phyloP scores from a whole-genome alignment of 2,329 filamentous ascomycete species.

The Biscogniauxia marginata region DNA sequence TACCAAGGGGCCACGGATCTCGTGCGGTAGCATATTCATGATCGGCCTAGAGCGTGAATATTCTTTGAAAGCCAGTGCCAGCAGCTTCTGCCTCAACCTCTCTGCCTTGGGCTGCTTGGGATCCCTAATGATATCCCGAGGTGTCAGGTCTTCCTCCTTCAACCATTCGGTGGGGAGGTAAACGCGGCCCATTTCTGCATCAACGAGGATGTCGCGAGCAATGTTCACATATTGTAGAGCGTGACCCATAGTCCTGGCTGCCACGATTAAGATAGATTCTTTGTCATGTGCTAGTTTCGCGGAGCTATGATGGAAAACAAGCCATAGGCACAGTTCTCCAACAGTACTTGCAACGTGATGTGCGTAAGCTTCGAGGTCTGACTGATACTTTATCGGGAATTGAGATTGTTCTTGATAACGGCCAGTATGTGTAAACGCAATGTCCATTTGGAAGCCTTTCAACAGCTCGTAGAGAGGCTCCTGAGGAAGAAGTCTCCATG shows the following conservation, averaged over 20 bases:
- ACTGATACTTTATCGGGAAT: constrained; percentile 58
- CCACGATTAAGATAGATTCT: constrained; percentile 46
- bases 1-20: constrained; percentile 61
- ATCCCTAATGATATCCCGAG: constrained; percentile 51
- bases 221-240: constrained; percentile 79
- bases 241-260: constrained; percentile 66
- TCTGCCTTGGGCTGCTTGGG: constrained; percentile 49
- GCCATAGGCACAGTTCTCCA: constrained; percentile 64
- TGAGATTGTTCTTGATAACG: constrained; percentile 1
- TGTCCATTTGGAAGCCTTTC: constrained; percentile 67
- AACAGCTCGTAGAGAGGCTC: constrained; percentile 63
- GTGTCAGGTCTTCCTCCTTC: constrained; percentile 51
- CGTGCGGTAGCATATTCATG: constrained; percentile 60
- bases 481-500: constrained; percentile 53
- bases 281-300: constrained; percentile 30
- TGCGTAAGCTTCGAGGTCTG: constrained; percentile 62
- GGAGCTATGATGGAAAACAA: constrained; percentile 60
- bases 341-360: constrained; percentile 71
- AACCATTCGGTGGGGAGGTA: constrained; percentile 69
- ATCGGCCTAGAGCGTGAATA: constrained; percentile 54
- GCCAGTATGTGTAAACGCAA: constrained; percentile 46
- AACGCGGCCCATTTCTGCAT: constrained; percentile 63
- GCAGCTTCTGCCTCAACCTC: constrained; percentile 49
- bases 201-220: constrained; percentile 67
- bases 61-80: constrained; percentile 60